Conservation (phyloP, 257 asterid genomes). For the Plantago elongata region DNA sequence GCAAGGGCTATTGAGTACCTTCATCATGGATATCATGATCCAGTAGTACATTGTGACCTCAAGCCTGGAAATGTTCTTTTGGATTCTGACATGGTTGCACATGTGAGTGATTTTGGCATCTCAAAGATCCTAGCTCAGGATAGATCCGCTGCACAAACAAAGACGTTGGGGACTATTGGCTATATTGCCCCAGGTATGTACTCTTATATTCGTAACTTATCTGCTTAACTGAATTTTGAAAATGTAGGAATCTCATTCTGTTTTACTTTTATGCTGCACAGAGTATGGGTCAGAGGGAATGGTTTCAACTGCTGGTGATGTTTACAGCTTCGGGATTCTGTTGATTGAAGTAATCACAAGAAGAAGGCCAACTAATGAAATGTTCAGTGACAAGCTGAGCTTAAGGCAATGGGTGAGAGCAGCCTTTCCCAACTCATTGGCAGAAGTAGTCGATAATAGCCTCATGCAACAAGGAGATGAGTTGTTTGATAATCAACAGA, state of each 20-base stretch:
- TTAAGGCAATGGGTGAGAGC: slow-evolving; percentile 25
- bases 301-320: not conserved
- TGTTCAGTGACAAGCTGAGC: slow-evolving; percentile 13
- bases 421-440: slow-evolving; percentile 21
- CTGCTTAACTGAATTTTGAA: too few relatives aligned
- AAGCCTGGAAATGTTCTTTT: slow-evolving; percentile 34
- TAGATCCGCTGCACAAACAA: slow-evolving; percentile 19
- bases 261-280: not conserved
- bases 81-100: slow-evolving; percentile 32
- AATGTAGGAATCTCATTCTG: not conserved
- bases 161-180: slow-evolving; percentile 36
- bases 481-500: not conserved
- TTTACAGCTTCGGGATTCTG: slow-evolving; percentile 30
- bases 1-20: slow-evolving; percentile 40
- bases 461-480: slow-evolving; percentile 15
- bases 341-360: slow-evolving; percentile 23
- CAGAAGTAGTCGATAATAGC: slow-evolving; percentile 21
- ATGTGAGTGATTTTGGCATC: slow-evolving; percentile 44
- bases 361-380: slow-evolving; percentile 23
- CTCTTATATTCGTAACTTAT: not conserved
- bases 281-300: slow-evolving; percentile 25
- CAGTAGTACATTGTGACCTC: slow-evolving; percentile 37
- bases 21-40: slow-evolving; percentile 25
- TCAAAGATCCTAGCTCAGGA: slow-evolving; percentile 25
- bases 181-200: slow-evolving; percentile 39